Percentiles rank a stretch among this genome's conserved stretches.
These are phyloP conservation scores for Solanum neorickii DNA, from an alignment of 257 asterid genomes.

Conservation along the genomic window DNA sequence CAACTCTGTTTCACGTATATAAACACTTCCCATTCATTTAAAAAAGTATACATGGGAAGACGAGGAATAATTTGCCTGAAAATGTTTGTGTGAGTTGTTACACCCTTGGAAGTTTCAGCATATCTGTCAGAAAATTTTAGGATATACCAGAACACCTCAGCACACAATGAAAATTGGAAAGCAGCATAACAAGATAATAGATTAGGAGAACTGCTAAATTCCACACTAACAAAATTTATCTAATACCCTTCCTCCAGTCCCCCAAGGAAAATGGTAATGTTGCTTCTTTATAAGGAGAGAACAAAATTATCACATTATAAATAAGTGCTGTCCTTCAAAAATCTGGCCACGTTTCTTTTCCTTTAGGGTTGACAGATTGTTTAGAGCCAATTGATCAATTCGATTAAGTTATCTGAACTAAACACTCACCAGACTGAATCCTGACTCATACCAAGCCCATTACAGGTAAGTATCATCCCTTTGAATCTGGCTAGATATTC, in stretches of 20 bases:
- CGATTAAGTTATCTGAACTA: background rate
- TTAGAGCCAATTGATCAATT: background rate
- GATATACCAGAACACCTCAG: background rate
- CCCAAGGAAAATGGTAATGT: background rate
- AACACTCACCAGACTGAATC: conserved; percentile 34
- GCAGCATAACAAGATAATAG: background rate
- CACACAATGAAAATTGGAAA: background rate
- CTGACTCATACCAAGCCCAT: conserved; percentile 59
- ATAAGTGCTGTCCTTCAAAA: background rate
- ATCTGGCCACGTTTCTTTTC: background rate
- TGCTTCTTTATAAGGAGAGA: background rate
- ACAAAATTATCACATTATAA: background rate
- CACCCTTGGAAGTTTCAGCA: background rate
- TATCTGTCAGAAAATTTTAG: background rate
- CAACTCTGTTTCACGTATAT: background rate
- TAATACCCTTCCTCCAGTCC: background rate
- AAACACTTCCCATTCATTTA: background rate
- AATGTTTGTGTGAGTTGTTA: background rate
- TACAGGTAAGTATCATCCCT: conserved; percentile 62
- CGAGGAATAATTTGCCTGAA: background rate
- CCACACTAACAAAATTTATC: background rate
- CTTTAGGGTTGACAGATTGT: background rate
- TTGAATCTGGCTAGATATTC: conserved; percentile 64
- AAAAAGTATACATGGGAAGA: background rate
- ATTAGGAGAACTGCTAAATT: background rate